Base-by-base conservation (phyloP, 2,329 filamentous ascomycete species). In the Anthostomella pinea region DNA sequence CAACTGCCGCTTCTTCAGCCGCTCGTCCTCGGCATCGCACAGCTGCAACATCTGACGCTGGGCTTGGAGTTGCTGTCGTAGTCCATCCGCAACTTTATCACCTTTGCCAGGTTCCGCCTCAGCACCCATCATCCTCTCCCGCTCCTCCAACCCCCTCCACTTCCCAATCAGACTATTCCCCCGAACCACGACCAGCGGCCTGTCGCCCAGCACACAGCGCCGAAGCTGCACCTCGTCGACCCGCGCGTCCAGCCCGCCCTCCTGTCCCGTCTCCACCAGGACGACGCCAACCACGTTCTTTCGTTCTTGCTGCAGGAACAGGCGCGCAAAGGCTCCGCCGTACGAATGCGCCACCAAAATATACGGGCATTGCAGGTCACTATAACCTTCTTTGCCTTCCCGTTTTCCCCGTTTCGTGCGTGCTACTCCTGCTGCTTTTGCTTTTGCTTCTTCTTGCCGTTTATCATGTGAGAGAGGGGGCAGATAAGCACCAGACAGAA, bases 231-330 rank as follows among this genome's bases (percentile, higher is more conserved):
- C 26, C 30, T 47, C 34, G 29, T 53, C 53, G 2, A 51, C 17
- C 18, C 23, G 30, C 2, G 41, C 24, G 3, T 51, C 52, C 3
- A 59, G 46, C 10, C 53, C 52, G 31, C 53, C 52, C 43, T 58
- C 56, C 28, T 58, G 56, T 1, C 56, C 56, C 13, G 56, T 59
- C 38, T 59, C 56, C 3, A 50, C 54, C 5, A 59, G 49, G 21
- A 57, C 54, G 27, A 51, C 29, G 8, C 56, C 56, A 2, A 41
- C 38, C 1, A 58, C 38, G 3, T 27, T 32, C 21, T 23, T 13
- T 8, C 22, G 24, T 13, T 37, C 30, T 11, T 35, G 32, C 11
- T 53, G 45, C 3, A 57, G 9, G 22, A 58, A 57, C n/a, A 34
- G 33, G 14, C 56, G 45, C 16, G 52, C 53, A 30, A 58, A 58